Evolutionary conservation across 2,329 filamentous ascomycete genomes (phyloP), one percentile per base, ranked within the genome.

Genomic region (Cyclaneusma minus): DNA sequence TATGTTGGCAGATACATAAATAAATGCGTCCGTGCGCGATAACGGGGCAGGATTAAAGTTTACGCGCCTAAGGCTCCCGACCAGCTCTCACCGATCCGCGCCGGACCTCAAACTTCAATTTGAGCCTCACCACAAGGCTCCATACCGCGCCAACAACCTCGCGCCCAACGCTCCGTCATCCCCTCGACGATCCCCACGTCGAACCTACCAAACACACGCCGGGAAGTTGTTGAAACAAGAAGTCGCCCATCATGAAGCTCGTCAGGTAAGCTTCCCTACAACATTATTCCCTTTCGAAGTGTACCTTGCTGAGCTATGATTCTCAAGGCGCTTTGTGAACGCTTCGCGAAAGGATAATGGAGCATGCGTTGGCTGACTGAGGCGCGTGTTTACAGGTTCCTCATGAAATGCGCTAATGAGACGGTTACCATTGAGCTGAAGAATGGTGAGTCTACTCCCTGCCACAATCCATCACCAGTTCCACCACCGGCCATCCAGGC

Each of bases 401-500:
- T 98, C 44, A 95, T 95, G 87, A 98, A 98, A 66, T 95, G 87
- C 57, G 75, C 81, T 56, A 95, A 94, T 56, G 89, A 98, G 63
- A 93, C 89, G 46, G 89, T 95, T 46, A 95, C 87, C 22, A 81
- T 98, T 54, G 89, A 98, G 58, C 66, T 98, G 42, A 98, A 98
- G 58, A 95, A 95, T 69, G 89, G 85, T 89, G 62, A 23, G 53
- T 42, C 22, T 7, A 7, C 16, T 22, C 16, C 22, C 31, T 15
- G 19, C 21, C 23, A n/a, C 16, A 22, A 7, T n/a, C n/a, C n/a
- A n/a, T n/a, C n/a, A n/a, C 18, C 8, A 7, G 7, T 20, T 8
- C n/a, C 18, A 20, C 7, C 18, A 11, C 18, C n/a, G 7, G 11
- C 18, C 18, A 20, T 20, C n/a, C n/a, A n/a, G n/a, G n/a, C n/a